phyloP scores from a whole-genome alignment of 2,329 filamentous ascomycete species.

The Aspergillus fumigatus region DNA sequence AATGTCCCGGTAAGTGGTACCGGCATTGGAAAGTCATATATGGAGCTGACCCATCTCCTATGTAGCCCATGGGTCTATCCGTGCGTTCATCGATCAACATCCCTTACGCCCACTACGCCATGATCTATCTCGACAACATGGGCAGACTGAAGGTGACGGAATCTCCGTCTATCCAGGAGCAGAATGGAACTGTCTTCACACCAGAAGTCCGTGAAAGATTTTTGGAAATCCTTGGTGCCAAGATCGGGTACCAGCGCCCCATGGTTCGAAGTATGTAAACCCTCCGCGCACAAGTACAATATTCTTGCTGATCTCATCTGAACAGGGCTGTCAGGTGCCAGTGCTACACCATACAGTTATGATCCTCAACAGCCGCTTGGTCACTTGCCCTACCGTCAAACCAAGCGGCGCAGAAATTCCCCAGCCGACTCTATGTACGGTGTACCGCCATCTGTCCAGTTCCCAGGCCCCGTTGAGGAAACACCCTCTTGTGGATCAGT shows the following conservation, averaged over 20 bases:
- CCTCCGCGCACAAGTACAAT: not conserved
- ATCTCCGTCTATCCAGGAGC: slow-evolving; percentile 30
- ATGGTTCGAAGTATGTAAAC: slow-evolving; percentile 24
- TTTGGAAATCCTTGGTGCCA: slow-evolving; percentile 30
- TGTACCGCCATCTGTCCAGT: slow-evolving; percentile 15
- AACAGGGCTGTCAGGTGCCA: slow-evolving; percentile 8
- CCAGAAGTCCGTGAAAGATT: slow-evolving; percentile 33
- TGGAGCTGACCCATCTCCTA: not conserved
- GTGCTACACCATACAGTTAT: slow-evolving; percentile 17
- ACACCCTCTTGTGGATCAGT: slow-evolving; percentile 13
- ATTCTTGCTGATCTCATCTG: not conserved
- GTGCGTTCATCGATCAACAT: slow-evolving; percentile 22
- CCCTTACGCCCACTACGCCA: slow-evolving; percentile 31
- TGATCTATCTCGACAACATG: slow-evolving; percentile 34
- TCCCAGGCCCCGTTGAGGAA: slow-evolving; percentile 23
- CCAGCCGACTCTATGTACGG: slow-evolving; percentile 11
- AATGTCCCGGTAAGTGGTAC: slow-evolving; percentile 24
- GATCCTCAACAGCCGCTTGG: slow-evolving; percentile 3
- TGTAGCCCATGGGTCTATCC: slow-evolving; percentile 25
- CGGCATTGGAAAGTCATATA: not conserved
- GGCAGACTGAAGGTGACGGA: slow-evolving; percentile 31
- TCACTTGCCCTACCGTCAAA: slow-evolving; percentile 18
- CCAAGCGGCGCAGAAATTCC: slow-evolving; percentile 27
- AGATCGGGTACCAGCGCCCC: slow-evolving; percentile 25
- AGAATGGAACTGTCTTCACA: slow-evolving; percentile 28